Conservation (phyloP, 2,329 filamentous ascomycete species). For the Epichloe aotearoae region DNA sequence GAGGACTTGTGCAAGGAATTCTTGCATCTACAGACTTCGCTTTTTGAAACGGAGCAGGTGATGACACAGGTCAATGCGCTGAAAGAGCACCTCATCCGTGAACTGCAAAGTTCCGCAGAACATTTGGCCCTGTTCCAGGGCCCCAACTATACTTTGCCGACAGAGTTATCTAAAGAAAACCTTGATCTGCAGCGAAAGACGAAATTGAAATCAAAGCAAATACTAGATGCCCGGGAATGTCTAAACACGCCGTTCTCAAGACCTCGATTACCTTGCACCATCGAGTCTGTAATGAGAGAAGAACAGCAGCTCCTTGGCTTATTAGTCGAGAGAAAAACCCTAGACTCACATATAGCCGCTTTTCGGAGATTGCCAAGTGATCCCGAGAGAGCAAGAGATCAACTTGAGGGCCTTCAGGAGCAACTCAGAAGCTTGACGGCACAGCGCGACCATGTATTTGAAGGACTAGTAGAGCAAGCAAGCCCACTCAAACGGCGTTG, state of each 20-base stretch:
- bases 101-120: conserved; percentile 26
- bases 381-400: conserved; percentile 50
- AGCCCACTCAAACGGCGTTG: conserved; percentile 33
- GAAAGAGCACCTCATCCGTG: conserved; percentile 39
- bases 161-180: conserved; percentile 55
- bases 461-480: conserved; percentile 52
- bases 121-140: conserved; percentile 30
- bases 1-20: conserved; percentile 38
- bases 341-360: conserved; percentile 48
- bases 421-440: conserved; percentile 49
- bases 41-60: conserved; percentile 42
- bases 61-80: conserved; percentile 40
- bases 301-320: conserved; percentile 47
- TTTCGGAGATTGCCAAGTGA: conserved; percentile 67
- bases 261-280: conserved; percentile 26
- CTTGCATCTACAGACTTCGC: conserved; percentile 39
- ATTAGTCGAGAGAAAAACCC: conserved; percentile 38
- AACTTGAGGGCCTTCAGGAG: conserved; percentile 52
- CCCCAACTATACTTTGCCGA: conserved; percentile 37
- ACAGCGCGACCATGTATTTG: conserved; percentile 61
- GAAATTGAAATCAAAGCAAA: conserved; percentile 50
- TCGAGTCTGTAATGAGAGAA: conserved; percentile 45
- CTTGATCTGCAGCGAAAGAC: conserved; percentile 58
- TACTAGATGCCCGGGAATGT: conserved; percentile 48
- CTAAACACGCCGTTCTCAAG: conserved; percentile 26